A percentile compares a stretch with the other conserved stretches of the same genome.
These are phyloP conservation scores for Xylaria nigripes DNA, from an alignment of 495 filamentous ascomycete species.

Conservation along the genomic window DNA sequence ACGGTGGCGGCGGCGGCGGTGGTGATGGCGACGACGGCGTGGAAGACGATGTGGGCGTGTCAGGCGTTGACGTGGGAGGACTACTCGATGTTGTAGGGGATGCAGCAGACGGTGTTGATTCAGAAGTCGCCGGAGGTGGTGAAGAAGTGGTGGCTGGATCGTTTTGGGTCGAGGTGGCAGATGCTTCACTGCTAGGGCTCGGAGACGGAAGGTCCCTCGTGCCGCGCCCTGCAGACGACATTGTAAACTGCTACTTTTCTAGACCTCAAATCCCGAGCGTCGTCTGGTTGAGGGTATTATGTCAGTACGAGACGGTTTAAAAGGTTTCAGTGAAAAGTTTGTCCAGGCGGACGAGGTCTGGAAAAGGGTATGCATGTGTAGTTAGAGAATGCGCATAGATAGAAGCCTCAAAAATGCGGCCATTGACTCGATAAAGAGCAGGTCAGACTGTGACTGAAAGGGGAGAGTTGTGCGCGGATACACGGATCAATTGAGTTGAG, in stretches of 20 bases:
- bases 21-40: background rate
- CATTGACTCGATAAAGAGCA: background rate
- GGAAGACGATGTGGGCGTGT: background rate
- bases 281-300: slow-evolving; percentile 3
- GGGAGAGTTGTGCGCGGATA: background rate
- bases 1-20: slow-evolving; percentile 7
- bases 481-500: background rate
- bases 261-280: background rate
- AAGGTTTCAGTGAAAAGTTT: background rate
- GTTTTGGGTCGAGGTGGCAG: background rate
- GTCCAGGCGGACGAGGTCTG: background rate
- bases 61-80: background rate
- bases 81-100: slow-evolving; percentile 1
- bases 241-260: slow-evolving; percentile 1
- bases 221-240: slow-evolving; percentile 2
- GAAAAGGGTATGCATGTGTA: background rate
- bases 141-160: background rate
- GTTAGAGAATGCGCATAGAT: background rate
- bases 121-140: slow-evolving; percentile 4
- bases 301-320: background rate
- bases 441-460: background rate
- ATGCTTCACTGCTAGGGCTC: background rate
- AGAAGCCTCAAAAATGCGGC: background rate
- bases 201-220: background rate
- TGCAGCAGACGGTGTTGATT: background rate